Percentiles rank a stretch among this genome's conserved stretches.
Evolutionary conservation across 306 rosid genomes (phyloP).

Genomic region (Gleditsia sinensis): DNA sequence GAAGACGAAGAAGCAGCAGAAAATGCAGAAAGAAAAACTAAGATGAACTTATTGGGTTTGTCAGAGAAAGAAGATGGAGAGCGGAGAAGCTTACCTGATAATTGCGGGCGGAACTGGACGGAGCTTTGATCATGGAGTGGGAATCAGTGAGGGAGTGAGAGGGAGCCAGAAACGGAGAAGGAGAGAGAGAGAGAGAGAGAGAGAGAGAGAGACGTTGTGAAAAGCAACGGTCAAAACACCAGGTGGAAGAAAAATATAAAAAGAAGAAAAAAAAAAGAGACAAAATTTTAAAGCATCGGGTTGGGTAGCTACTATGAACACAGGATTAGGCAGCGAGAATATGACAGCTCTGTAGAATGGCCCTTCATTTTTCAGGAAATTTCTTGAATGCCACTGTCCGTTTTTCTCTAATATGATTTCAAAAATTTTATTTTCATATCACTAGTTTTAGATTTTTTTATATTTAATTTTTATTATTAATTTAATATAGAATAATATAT

Average conservation of each 20-base stretch:
- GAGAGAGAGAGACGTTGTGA: constrained; percentile 62
- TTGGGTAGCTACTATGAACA: constrained; percentile 46
- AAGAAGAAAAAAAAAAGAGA: constrained; percentile 19
- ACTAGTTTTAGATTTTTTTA: too few species aligned
- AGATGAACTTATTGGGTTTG: neutral
- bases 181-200: constrained; percentile 26
- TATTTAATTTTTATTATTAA: too few species aligned
- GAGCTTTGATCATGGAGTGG: constrained; percentile 48
- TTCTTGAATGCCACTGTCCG: constrained; percentile 35
- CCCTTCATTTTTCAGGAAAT: constrained; percentile 34
- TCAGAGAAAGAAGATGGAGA: neutral
- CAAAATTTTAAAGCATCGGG: constrained; percentile 40
- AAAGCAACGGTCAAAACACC: constrained; percentile 80
- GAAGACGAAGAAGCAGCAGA: neutral
- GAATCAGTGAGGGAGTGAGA: constrained; percentile 38
- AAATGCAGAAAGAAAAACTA: neutral
- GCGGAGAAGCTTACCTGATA: constrained; percentile 48
- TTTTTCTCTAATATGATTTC: too few species aligned
- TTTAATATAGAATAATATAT: too few species aligned
- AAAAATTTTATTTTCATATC: too few species aligned
- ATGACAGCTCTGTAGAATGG: constrained; percentile 26
- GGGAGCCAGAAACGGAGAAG: constrained; percentile 25
- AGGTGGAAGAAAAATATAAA: constrained; percentile 21
- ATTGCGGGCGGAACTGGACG: constrained; percentile 39
- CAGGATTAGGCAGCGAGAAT: constrained; percentile 32